Conservation (phyloP, 2,329 filamentous ascomycete species). For the Xylaria arbuscula region DNA sequence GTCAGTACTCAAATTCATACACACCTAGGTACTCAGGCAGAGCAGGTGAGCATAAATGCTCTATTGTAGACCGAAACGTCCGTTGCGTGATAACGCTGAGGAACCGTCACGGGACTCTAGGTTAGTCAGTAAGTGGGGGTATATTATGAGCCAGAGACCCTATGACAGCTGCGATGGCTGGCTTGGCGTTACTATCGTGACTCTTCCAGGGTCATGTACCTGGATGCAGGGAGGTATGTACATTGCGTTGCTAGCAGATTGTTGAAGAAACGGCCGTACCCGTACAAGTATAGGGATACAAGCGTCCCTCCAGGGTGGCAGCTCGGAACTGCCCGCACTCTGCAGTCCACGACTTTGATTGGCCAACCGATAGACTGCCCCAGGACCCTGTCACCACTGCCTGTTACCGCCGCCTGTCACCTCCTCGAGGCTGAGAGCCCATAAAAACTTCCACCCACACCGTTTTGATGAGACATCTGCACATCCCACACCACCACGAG, state of each 20-base stretch:
- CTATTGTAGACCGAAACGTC: conserved; percentile 14
- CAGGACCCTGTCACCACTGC: conserved; percentile 7
- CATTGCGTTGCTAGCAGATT: background rate
- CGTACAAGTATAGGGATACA: background rate
- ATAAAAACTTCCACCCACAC: conserved; percentile 25
- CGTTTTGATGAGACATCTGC: conserved; percentile 35
- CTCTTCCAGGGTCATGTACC: background rate
- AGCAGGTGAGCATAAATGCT: conserved; percentile 12
- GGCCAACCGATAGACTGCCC: too few species aligned
- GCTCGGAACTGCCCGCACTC: conserved; percentile 16
- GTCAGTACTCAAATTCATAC: background rate
- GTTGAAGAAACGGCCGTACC: background rate
- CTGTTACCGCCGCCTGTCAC: conserved; percentile 8
- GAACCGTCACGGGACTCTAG: conserved; percentile 29
- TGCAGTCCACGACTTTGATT: background rate
- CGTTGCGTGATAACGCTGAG: conserved; percentile 26
- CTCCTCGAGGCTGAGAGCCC: conserved; percentile 42
- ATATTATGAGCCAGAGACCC: background rate
- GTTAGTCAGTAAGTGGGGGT: conserved; percentile 3
- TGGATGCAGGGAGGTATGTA: background rate
- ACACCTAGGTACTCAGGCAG: background rate
- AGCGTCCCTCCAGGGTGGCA: background rate
- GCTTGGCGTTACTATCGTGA: background rate
- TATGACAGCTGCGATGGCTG: conserved; percentile 29
- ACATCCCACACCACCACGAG: conserved; percentile 48